Evolutionary conservation across 2,329 filamentous ascomycete genomes (phyloP), one percentile per base, ranked within the genome.

Genomic region (Xylariaceae sp.): DNA sequence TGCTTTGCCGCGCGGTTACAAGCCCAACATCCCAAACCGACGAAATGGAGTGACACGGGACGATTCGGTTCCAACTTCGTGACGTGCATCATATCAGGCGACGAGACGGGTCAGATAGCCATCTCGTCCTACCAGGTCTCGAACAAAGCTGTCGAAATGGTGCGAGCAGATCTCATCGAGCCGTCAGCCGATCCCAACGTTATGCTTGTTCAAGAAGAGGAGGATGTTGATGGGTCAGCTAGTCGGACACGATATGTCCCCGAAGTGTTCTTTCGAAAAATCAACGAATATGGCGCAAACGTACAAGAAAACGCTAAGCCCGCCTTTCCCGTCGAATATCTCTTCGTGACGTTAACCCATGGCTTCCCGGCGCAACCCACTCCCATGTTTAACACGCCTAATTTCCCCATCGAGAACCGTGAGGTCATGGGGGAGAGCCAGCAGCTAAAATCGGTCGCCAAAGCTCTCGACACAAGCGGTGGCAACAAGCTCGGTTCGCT

Each of bases 301-400:
- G 95, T 98, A 7, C 95, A 97, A 72, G 91, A 98, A 74, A 98
- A 96, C 67, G 95, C 95, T 20, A 98, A 97, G 71, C 95, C 95
- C 0, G 87, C 90, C 44, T 99, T 99, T 73, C 95, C 95, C 0
- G 93, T 97, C 47, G 95, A 99, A 72, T 99, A 98, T 72, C 83
- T 99, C 32, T 87, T 98, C 54, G 91, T 98, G 59, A 98, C 95
- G 7, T 82, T 99, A 61, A 99, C 95, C 0, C 93, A 99, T 71
- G 95, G 95, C 57, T 98, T 99, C 77, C 95, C 95, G 2, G 90
- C 88, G 50, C 81, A 87, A 44, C 84, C 91, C 3, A 88, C 86
- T 53, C 91, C 93, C 12, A 75, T 88, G 26, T 98, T 98, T 74
- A 88, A 79, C 23, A 81, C 86, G 46, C 81, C 82, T 59, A 85